These are phyloP conservation scores for Saraca asoca DNA, from an alignment of 331 rosid species.

Conservation along the genomic window DNA sequence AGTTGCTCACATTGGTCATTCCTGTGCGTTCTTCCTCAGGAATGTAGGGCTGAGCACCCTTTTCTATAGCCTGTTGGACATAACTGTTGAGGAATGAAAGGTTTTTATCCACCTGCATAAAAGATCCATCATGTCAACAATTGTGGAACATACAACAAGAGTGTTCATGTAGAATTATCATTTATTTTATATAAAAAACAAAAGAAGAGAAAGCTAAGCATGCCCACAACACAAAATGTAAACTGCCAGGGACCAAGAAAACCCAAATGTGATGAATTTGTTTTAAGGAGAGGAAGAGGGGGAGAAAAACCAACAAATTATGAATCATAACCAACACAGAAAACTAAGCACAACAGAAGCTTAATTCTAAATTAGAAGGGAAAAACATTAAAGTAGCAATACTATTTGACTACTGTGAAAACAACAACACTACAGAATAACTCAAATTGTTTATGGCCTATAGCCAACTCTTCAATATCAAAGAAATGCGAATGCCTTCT, in stretches of 20 bases:
- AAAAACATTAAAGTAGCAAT: no score
- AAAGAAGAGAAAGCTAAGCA: no score
- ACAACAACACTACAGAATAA: no score
- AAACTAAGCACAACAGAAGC: constrained; percentile 22
- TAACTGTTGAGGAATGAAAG: constrained; percentile 70
- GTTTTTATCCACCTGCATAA: constrained; percentile 68
- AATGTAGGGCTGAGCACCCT: constrained; percentile 87
- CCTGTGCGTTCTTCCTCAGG: constrained; percentile 68
- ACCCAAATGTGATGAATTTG: constrained; percentile 1
- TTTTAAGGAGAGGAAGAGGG: neutral
- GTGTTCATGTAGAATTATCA: neutral
- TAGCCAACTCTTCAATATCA: no score
- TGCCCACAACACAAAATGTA: no score
- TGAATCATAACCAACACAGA: constrained; percentile 1
- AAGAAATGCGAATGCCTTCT: no score
- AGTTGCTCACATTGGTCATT: constrained; percentile 46
- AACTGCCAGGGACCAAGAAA: constrained; percentile 6
- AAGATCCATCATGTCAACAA: constrained; percentile 21
- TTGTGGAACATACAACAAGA: neutral
- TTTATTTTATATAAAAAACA: no score
- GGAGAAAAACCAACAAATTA: constrained; percentile 14
- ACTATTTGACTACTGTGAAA: no score
- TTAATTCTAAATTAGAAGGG: neutral
- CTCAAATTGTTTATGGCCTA: no score
- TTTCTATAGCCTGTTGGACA: constrained; percentile 67